phyloP scores from a whole-genome alignment of 495 filamentous ascomycete species.

The Xylaria flabelliformis region DNA sequence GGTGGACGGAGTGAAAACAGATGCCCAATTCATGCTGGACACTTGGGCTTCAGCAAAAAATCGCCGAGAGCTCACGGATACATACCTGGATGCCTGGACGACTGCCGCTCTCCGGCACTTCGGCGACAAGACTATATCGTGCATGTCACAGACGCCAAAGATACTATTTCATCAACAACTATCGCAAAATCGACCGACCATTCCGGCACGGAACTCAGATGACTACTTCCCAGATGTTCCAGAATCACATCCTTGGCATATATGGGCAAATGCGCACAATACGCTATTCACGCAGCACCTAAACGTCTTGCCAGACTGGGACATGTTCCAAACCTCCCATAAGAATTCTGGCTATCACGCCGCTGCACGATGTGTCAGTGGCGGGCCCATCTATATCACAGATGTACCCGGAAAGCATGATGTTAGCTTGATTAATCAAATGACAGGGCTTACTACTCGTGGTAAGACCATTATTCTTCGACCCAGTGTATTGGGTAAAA shows the following conservation, averaged over 20 bases:
- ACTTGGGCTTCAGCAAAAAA: slow-evolving; percentile 69
- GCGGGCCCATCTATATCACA: slow-evolving; percentile 92
- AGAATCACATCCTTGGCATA: slow-evolving; percentile 86
- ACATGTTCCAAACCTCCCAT: slow-evolving; percentile 95
- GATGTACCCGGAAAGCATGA: slow-evolving; percentile 85
- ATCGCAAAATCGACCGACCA: slow-evolving; percentile 69
- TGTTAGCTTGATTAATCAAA: slow-evolving; percentile 72
- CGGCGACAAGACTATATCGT: slow-evolving; percentile 77
- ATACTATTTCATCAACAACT: slow-evolving; percentile 84
- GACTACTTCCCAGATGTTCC: slow-evolving; percentile 89
- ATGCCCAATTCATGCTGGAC: slow-evolving; percentile 88
- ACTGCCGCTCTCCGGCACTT: slow-evolving; percentile 79
- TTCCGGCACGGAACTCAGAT: slow-evolving; percentile 85
- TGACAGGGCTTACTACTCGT: slow-evolving; percentile 70
- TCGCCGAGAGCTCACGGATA: slow-evolving; percentile 68
- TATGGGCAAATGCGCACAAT: slow-evolving; percentile 94
- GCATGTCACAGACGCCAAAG: slow-evolving; percentile 88
- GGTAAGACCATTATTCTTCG: slow-evolving; percentile 79
- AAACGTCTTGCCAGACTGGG: slow-evolving; percentile 81
- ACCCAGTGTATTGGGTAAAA: slow-evolving; percentile 72
- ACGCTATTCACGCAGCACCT: slow-evolving; percentile 73
- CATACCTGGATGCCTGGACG: slow-evolving; percentile 89
- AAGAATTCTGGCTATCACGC: slow-evolving; percentile 82
- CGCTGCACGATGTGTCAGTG: slow-evolving; percentile 85
- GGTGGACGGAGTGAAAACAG: slow-evolving; percentile 86